A percentile compares a stretch with the other conserved stretches of the same genome.
phyloP scores from a whole-genome alignment of 2,329 filamentous ascomycete genomes.

The Dissoconium aciculare region DNA sequence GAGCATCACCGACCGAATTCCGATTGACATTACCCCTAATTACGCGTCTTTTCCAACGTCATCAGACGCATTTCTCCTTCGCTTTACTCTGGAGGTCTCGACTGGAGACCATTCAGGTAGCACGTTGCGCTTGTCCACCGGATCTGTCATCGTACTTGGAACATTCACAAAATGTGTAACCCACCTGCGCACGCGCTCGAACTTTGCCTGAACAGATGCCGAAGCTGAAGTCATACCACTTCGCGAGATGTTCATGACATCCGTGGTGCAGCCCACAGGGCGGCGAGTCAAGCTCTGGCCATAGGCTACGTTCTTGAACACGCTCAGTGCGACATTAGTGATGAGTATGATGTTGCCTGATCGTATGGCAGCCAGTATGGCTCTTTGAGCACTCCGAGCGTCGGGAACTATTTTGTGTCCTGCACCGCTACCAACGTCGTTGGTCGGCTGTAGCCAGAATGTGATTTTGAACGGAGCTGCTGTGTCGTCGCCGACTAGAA shows the following conservation, averaged over 20 bases:
- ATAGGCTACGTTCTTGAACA: constrained; percentile 64
- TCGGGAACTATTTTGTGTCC: too few relatives aligned
- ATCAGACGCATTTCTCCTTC: too few relatives aligned
- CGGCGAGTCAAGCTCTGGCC: constrained; percentile 65
- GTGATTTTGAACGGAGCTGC: constrained; percentile 64
- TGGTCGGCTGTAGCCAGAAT: constrained; percentile 54
- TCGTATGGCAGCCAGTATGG: constrained; percentile 37
- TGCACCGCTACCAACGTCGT: too few relatives aligned
- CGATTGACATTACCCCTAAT: too few relatives aligned
- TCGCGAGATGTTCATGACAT: constrained; percentile 28
- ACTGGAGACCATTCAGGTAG: too few relatives aligned
- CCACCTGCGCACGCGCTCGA: constrained; percentile 59
- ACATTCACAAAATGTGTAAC: constrained; percentile 59
- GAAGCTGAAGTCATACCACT: constrained; percentile 44
- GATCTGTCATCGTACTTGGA: too few relatives aligned
- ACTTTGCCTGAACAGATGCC: constrained; percentile 43
- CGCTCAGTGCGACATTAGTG: constrained; percentile 61
- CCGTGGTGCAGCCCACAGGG: constrained; percentile 51
- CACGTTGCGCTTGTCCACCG: too few relatives aligned
- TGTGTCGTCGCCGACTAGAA: constrained; percentile 76
- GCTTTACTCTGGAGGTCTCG: too few relatives aligned
- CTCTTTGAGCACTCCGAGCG: constrained; percentile 15
- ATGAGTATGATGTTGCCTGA: constrained; percentile 65
- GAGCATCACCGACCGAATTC: too few relatives aligned
- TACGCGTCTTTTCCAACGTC: too few relatives aligned